phyloP scores from a whole-genome alignment of 345 rosid species.

The Rhodamnia rubescens region DNA sequence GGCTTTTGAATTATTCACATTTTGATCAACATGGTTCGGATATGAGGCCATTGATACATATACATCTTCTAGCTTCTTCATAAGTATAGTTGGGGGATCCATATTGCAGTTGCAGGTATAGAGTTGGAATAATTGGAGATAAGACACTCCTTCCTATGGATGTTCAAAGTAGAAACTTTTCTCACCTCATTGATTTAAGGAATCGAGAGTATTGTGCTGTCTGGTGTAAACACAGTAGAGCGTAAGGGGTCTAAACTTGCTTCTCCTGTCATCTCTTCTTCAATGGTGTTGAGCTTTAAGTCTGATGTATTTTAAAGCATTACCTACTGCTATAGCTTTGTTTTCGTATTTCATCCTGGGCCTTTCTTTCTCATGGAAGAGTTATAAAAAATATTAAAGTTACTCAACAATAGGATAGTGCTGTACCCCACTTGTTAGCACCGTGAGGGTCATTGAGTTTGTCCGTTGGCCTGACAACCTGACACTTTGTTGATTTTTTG shows the following conservation, averaged over 20 bases:
- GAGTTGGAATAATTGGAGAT: background rate
- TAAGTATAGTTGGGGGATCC: background rate
- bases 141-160: background rate
- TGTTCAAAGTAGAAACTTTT: background rate
- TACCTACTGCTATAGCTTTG: background rate
- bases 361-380: background rate
- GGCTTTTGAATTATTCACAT: background rate
- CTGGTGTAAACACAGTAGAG: background rate
- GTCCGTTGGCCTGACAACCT: background rate
- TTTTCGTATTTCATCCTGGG: background rate
- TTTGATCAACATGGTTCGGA: background rate
- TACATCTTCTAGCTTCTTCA: background rate
- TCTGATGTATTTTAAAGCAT: background rate
- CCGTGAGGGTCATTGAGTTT: background rate
- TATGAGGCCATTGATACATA: background rate
- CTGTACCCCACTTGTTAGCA: background rate
- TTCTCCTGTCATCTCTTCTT: background rate
- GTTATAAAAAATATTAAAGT: background rate
- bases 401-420: background rate
- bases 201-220: background rate
- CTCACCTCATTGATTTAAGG: background rate
- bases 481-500: background rate
- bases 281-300: background rate
- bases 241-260: background rate
- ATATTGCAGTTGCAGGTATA: background rate